A percentile compares a stretch with the other conserved stretches of the same genome.
Conservation (phyloP, 2,329 filamentous ascomycete species). For the Cercospora canescens region DNA sequence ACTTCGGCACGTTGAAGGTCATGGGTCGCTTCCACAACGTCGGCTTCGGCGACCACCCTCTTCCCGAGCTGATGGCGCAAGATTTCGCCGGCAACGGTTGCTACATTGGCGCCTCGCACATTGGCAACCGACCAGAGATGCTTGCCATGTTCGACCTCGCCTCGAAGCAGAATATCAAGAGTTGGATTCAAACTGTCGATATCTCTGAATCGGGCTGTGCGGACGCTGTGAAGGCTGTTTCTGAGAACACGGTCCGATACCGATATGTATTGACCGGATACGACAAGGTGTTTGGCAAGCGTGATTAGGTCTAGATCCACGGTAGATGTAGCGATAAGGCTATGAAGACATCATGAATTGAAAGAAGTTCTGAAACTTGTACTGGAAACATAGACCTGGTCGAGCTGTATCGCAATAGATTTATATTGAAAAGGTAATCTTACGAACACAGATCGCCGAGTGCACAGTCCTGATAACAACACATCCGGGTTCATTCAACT, state of each 20-base stretch:
- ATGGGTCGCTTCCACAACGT: conserved; percentile 80
- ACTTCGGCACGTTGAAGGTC: conserved; percentile 77
- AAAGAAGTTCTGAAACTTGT: background rate
- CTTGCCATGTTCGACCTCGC: conserved; percentile 53
- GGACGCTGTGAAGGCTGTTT: conserved; percentile 67
- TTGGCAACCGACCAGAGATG: conserved; percentile 48
- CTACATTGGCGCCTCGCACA: conserved; percentile 53
- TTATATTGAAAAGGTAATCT: too few relatives aligned
- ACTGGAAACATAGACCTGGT: too few relatives aligned
- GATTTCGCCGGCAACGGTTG: conserved; percentile 72
- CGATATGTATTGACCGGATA: conserved; percentile 69
- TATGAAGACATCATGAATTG: background rate
- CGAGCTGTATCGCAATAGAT: too few relatives aligned
- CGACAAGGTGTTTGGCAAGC: conserved; percentile 65
- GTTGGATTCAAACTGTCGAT: conserved; percentile 64
- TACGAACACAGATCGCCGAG: background rate
- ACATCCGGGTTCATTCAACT: background rate
- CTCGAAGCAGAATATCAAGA: conserved; percentile 53
- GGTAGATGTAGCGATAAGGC: background rate
- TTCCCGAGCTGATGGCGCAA: conserved; percentile 63
- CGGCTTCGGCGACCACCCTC: conserved; percentile 74
- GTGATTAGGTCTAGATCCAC: conserved; percentile 27
- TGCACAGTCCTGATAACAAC: background rate
- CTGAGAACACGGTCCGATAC: conserved; percentile 69
- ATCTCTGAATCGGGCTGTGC: conserved; percentile 70